These are phyloP conservation scores for Fusarium aywerte DNA, from an alignment of 2,329 filamentous ascomycete genomes.

Conservation along the genomic window DNA sequence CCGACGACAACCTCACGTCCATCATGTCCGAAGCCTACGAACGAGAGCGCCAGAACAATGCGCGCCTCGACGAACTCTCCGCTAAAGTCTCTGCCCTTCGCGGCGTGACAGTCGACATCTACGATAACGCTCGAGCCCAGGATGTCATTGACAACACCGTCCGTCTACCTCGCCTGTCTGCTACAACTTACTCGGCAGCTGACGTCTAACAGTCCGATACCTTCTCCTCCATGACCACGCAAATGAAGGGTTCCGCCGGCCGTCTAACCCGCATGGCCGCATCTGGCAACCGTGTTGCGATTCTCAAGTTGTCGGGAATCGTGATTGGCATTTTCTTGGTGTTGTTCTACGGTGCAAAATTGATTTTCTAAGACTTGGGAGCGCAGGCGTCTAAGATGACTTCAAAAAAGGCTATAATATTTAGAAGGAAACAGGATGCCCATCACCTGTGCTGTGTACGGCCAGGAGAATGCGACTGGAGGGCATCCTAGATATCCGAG, in stretches of 20 bases:
- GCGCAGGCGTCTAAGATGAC: constrained; percentile 7
- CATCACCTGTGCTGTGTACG: neutral
- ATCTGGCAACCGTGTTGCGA: constrained; percentile 88
- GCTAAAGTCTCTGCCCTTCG: constrained; percentile 92
- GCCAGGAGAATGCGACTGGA: neutral
- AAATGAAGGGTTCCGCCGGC: constrained; percentile 83
- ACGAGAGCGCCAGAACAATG: constrained; percentile 91
- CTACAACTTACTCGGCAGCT: constrained; percentile 7
- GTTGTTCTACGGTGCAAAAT: constrained; percentile 76
- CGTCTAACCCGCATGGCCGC: constrained; percentile 91
- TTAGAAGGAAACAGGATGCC: neutral
- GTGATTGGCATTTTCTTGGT: constrained; percentile 77
- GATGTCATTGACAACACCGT: constrained; percentile 89
- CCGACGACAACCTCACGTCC: constrained; percentile 1
- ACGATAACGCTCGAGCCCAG: constrained; percentile 92
- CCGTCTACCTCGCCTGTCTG: constrained; percentile 48
- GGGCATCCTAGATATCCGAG: constrained; percentile 2
- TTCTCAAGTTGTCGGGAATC: constrained; percentile 89
- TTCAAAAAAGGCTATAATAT: constrained; percentile 4
- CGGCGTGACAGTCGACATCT: constrained; percentile 96
- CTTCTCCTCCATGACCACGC: constrained; percentile 86
- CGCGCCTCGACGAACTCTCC: constrained; percentile 89
- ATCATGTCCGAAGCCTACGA: constrained; percentile 81
- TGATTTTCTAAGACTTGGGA: constrained; percentile 63
- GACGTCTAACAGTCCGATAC: constrained; percentile 74